These are phyloP conservation scores for Heterobasidion occidentale DNA, from an alignment of 1,284 basidiomycete species.

Conservation along the genomic window DNA sequence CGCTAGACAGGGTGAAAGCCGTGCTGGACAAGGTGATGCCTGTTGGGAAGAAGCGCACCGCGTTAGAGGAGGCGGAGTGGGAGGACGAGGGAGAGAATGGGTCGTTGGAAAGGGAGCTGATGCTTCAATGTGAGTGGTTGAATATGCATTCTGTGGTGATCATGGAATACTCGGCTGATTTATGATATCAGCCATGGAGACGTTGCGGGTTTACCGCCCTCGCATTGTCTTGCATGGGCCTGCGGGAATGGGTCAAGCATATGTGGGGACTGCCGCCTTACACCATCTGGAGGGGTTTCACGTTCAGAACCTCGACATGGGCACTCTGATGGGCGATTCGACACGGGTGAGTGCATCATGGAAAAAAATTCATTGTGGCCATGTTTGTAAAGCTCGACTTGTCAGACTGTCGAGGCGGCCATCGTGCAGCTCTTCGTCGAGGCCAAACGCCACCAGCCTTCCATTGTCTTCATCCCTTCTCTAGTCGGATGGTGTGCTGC, in stretches of 20 bases:
- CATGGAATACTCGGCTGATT: constrained; percentile 8
- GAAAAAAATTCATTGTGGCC: neutral
- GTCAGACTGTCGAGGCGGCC: constrained; percentile 85
- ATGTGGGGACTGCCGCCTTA: constrained; percentile 84
- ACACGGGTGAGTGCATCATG: constrained; percentile 54
- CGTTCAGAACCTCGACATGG: constrained; percentile 90
- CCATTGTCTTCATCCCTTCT: constrained; percentile 91
- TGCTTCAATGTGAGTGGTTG: constrained; percentile 75
- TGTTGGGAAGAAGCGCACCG: constrained; percentile 64
- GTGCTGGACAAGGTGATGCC: constrained; percentile 70
- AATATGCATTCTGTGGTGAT: too few relatives aligned
- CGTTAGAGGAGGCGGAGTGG: constrained; percentile 92
- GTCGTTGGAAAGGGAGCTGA: constrained; percentile 75
- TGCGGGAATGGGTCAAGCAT: constrained; percentile 85
- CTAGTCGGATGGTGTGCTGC: constrained; percentile 82
- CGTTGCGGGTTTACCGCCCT: constrained; percentile 85
- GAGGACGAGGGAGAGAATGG: constrained; percentile 72
- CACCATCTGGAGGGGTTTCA: constrained; percentile 96
- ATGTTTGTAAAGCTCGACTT: neutral
- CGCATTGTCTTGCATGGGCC: constrained; percentile 81
- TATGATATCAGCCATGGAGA: constrained; percentile 71
- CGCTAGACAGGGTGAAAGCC: constrained; percentile 65
- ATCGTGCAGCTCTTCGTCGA: constrained; percentile 97
- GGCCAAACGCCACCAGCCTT: constrained; percentile 95
- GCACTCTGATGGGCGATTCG: constrained; percentile 84